Conservation (phyloP, 2,329 filamentous ascomycete genomes). For the Malbranchea zuffiana region DNA sequence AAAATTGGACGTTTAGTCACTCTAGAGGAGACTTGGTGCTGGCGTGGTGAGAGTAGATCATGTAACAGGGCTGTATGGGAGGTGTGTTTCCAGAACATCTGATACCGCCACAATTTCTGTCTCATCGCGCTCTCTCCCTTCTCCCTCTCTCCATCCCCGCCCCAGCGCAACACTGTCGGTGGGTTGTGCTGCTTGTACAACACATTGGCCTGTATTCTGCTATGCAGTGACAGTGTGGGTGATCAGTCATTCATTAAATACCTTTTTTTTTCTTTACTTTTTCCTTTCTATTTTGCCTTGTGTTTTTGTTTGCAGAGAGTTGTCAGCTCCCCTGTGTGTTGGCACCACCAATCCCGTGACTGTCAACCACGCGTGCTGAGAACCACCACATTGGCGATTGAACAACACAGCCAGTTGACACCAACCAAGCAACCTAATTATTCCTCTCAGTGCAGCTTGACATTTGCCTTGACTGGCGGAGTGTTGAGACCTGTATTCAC, state of each 20-base stretch:
- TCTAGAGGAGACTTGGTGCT: constrained; percentile 37
- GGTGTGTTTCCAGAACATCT: constrained; percentile 5
- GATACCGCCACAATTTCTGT: constrained; percentile 7
- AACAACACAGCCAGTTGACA: too few species aligned
- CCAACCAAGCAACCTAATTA: too few species aligned
- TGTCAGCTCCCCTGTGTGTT: constrained; percentile 8
- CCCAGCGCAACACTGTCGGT: constrained; percentile 21
- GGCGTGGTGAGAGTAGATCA: too few species aligned
- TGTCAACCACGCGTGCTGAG: too few species aligned
- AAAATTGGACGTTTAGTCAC: too few species aligned
- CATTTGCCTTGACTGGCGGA: too few species aligned
- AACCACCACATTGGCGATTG: too few species aligned
- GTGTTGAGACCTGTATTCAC: too few species aligned
- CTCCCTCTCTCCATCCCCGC: constrained; percentile 20
- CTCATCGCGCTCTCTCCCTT: constrained; percentile 2
- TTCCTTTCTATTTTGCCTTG: constrained; percentile 13
- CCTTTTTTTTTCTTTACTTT: constrained; percentile 12
- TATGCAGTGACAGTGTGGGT: constrained; percentile 14
- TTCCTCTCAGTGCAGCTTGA: too few species aligned
- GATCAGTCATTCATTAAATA: constrained; percentile 18
- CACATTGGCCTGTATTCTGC: constrained; percentile 17
- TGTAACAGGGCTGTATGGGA: constrained; percentile 6
- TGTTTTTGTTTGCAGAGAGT: constrained; percentile 11
- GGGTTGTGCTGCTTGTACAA: constrained; percentile 29
- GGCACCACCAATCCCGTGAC: too few species aligned